Evolutionary conservation across 805 yeast species (phyloP), one percentile per base, ranked within the genome.

Genomic region (Nakazawaea ernobii): DNA sequence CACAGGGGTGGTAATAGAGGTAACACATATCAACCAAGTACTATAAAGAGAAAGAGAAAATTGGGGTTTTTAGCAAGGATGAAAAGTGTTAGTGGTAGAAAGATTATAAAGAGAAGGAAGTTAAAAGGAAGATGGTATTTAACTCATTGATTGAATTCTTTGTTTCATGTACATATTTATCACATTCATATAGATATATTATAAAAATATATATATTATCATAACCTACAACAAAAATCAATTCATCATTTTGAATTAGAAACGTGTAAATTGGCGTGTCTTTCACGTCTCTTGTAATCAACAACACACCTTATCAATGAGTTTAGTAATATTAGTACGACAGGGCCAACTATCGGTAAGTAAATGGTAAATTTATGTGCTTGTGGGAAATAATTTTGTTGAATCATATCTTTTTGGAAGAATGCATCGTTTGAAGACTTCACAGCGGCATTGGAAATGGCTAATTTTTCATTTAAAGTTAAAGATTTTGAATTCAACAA

Each of bases 341-440:
- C 69, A 1, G 99, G 99, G 0, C 98, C 98, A 32, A 91, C 62
- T 39, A 92, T 68, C 0, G 99, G 99, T 59, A 89, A 70, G 55
- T 90, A 94, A 1, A 94, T 96, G 0, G 99, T 98, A 58, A 94
- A 73, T 62, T 88, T 91, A 61, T 92, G 99, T 62, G 92, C 97
- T 53, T 86, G 92, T 0, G 99, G 98, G 71, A 91, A 89, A 63
- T 86, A 90, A 48, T 85, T 88, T 60, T 92, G 97, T 58, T 89
- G 95, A 28, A 94, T 88, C 97, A 94, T 92, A 62, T 85, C 91
- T 56, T 87, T 86, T 55, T 92, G 95, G 62, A 92, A 92, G 58
- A 92, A 92, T 0, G 98, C 97, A 40, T 70, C 70, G 53, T 82
- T 75, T 0, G 97, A 85, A 40, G 73, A 66, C 11, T 67, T 58